Evolutionary conservation across 306 rosid genomes (phyloP).

Genomic region (Citrullus colocynthis): DNA sequence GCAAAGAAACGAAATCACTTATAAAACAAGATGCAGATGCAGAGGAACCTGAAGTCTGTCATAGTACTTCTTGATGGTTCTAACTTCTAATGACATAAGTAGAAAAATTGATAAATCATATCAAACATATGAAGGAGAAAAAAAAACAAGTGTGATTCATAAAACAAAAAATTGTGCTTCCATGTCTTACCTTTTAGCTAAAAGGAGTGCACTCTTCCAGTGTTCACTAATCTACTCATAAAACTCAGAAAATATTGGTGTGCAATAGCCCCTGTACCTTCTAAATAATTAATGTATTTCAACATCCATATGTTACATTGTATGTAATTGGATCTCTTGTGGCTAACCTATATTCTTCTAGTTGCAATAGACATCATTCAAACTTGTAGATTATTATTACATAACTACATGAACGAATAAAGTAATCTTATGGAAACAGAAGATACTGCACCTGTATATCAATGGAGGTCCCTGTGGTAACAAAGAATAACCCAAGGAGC

Average conservation of each 20-base stretch:
- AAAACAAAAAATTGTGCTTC: not conserved
- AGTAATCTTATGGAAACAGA: not conserved
- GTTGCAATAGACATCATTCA: not conserved
- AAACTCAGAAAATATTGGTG: not conserved
- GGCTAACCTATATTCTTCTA: not conserved
- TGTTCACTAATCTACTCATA: not conserved
- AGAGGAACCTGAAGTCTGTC: not conserved
- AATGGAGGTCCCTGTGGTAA: conserved; percentile 84
- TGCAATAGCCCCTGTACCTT: not conserved
- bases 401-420: not conserved
- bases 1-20: conserved; percentile 22
- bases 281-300: not conserved
- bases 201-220: not conserved
- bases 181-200: not conserved
- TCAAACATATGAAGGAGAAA: not conserved
- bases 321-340: not conserved
- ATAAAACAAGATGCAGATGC: not conserved
- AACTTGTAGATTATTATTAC: not conserved
- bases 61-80: not conserved
- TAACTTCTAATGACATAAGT: not conserved
- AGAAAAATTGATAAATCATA: not conserved
- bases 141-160: not conserved
- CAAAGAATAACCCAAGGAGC: conserved; percentile 87
- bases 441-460: conserved; percentile 58
- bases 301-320: not conserved